Base-by-base conservation (phyloP, 805 yeast genomes). In the Yarrowia hollandica region DNA sequence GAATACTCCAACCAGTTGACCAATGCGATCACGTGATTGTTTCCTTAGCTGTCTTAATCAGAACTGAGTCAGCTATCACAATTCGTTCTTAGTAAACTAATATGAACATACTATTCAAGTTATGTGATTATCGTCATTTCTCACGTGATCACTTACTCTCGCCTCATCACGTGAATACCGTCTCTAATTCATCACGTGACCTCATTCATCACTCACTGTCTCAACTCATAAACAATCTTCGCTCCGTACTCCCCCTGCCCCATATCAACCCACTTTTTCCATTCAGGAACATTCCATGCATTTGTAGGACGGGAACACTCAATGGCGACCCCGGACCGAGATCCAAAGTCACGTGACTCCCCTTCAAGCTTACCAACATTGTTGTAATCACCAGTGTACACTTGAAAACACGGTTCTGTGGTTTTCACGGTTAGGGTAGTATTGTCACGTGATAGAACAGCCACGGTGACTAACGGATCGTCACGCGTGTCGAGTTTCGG, bases 321-420 rank as follows among this genome's bases (percentile, higher is more conserved):
- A 30, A 44, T 44, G 7, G 52, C 52, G n/a, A 44, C 52, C 1
- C 52, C 52, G 1, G 52, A 28, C 2, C 52, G 52, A 9, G 35
- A 9, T 2, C 52, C 52, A 44, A 44, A 44, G 14, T 18, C 34
- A 30, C 52, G 52, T 19, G 34, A 28, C 35, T 44, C 52, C 9
- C 35, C 35, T 4, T 19, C 6, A 14, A 44, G 25, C 15, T 4
- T 25, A 3, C 16, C 5, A 12, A 21, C 35, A 19, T 19, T 26
- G 14, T 28, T 44, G 35, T 19, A 44, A 18, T 44, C 52, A 14
- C 52, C 52, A 14, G 52, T 44, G 16, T 44, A 44, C 14, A 44
- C 52, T 14, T 44, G 52, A 19, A 44, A 44, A n/a, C 34, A 28
- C 11, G 52, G 52, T 21, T 44, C 52, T 10, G 52, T 44, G 19